Evolutionary conservation across 306 rosid species (phyloP).

Genomic region (Quercus berberidifolia): DNA sequence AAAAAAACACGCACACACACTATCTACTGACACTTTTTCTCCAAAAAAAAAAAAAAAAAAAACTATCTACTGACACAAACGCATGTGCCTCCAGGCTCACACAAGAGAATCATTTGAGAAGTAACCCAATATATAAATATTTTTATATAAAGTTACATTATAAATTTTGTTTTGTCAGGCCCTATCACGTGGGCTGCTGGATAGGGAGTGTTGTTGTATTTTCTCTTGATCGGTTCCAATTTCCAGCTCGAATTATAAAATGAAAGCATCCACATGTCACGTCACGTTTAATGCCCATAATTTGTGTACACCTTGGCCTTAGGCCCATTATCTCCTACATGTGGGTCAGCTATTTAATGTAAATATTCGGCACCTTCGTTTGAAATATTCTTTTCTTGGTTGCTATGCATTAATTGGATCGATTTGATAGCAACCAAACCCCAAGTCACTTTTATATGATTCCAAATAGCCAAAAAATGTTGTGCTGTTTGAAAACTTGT

Average conservation of each 20-base stretch:
- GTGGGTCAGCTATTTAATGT: neutral
- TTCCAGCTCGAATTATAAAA: neutral
- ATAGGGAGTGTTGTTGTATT: neutral
- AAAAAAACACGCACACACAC: neutral
- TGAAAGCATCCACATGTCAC: neutral
- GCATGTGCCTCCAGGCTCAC: neutral
- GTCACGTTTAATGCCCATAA: neutral
- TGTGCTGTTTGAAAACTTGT: neutral
- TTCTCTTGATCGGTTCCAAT: neutral
- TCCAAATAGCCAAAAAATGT: neutral
- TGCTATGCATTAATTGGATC: neutral
- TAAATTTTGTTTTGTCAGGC: neutral
- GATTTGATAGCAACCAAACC: neutral
- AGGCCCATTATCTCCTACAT: neutral
- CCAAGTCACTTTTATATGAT: neutral
- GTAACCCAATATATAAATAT: no score
- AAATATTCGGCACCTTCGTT: neutral
- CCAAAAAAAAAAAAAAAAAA: no score
- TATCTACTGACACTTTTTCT: neutral
- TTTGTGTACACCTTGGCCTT: neutral
- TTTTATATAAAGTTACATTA: neutral
- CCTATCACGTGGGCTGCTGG: constrained; percentile 12
- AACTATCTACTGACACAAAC: neutral
- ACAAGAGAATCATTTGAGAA: neutral
- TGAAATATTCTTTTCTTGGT: neutral